Percentiles rank a stretch among this genome's conserved stretches.
phyloP scores from a whole-genome alignment of 805 yeast genomes.

The Candida mattraensis region DNA sequence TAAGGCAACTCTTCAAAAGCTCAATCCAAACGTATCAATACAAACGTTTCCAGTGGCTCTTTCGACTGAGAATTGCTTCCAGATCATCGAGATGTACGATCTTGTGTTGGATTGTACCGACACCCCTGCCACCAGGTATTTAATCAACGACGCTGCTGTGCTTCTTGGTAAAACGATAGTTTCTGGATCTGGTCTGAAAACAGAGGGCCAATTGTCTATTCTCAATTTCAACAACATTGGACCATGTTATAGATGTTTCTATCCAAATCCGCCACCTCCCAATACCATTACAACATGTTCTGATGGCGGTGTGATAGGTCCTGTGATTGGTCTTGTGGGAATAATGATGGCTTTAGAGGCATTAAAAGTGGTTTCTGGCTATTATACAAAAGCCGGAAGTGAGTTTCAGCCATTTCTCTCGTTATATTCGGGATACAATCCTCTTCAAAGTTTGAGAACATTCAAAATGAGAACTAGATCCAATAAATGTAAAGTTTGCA shows the following conservation, averaged over 20 bases:
- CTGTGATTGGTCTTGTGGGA: conserved; percentile 94
- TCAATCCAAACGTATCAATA: conserved; percentile 71
- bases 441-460: conserved; percentile 61
- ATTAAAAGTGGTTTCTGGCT: conserved; percentile 65
- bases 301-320: conserved; percentile 94
- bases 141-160: conserved; percentile 83
- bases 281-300: conserved; percentile 79
- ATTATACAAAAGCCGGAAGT: conserved; percentile 47
- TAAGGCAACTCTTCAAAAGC: conserved; percentile 41
- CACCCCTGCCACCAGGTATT: conserved; percentile 82
- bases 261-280: conserved; percentile 88
- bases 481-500: conserved; percentile 59
- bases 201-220: conserved; percentile 87
- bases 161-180: conserved; percentile 67
- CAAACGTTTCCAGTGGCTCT: conserved; percentile 53
- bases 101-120: conserved; percentile 91
- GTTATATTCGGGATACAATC: conserved; percentile 61
- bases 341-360: conserved; percentile 86
- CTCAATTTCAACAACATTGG: conserved; percentile 65
- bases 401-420: conserved; percentile 68
- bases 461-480: conserved; percentile 80
- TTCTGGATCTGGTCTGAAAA: conserved; percentile 87
- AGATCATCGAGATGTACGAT: conserved; percentile 64
- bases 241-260: conserved; percentile 94
- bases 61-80: conserved; percentile 57